phyloP scores from a whole-genome alignment of 345 rosid genomes.

The Eucalyptus cloeziana region DNA sequence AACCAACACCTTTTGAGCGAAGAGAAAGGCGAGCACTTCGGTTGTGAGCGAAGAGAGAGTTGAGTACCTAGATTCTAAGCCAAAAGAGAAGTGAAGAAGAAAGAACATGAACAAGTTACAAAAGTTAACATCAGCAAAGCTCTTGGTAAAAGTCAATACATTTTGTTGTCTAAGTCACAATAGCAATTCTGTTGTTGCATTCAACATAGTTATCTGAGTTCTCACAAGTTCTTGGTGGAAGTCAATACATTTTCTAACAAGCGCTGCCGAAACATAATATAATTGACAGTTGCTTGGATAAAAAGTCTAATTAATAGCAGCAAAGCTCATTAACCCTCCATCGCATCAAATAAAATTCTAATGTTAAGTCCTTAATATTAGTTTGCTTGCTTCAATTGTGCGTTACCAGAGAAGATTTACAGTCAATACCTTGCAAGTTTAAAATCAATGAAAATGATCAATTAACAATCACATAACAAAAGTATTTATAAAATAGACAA shows the following conservation, averaged over 20 bases:
- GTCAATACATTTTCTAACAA: neutral
- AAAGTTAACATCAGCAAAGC: too few relatives aligned
- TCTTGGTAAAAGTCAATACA: too few relatives aligned
- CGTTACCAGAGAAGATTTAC: neutral
- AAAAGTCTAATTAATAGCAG: neutral
- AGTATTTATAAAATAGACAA: neutral
- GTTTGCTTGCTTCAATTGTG: neutral
- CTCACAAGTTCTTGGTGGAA: too few relatives aligned
- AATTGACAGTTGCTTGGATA: accelerated
- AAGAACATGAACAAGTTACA: accelerated
- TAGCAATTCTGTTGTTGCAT: accelerated
- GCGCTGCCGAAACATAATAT: accelerated
- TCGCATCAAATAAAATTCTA: neutral
- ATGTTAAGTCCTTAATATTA: neutral
- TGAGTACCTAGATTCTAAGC: accelerated
- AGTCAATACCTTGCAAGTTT: neutral
- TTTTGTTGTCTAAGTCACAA: too few relatives aligned
- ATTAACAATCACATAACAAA: neutral
- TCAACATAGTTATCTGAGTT: too few relatives aligned
- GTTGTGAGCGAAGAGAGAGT: too few relatives aligned
- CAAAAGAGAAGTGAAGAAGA: too few relatives aligned
- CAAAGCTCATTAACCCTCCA: neutral
- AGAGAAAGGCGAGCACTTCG: too few relatives aligned
- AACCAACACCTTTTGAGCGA: accelerated
- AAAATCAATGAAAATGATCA: neutral